Evolutionary conservation across 208 protist species (phyloP), one percentile per base, ranked within the genome.

Genomic region (Trypanosoma mega): DNA sequence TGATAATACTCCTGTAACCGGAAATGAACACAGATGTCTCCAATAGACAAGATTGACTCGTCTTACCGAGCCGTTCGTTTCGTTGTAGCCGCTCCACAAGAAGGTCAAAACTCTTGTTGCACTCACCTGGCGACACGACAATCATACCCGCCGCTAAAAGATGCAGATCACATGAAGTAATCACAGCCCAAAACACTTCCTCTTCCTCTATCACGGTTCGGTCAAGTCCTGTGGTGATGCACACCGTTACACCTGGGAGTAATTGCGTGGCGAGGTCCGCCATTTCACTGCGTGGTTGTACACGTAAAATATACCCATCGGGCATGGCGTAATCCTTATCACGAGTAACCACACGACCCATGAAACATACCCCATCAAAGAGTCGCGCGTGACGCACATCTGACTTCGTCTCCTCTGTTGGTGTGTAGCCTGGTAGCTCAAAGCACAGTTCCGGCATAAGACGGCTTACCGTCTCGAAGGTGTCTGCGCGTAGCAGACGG

Each of bases 181-280:
- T 68, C 20, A 80, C 62, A n/a, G 80, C 84, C 87, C 90, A 96
- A 74, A 96, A 96, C 9, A 96, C 41, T 53, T 96, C 87, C 0
- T 76, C 61, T 27, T 63, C 36, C 23, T 57, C 45, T 36, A 90
- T 69, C 14, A 11, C 6, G 8, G 74, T 80, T 20, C 55, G 72
- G 62, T 92, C 78, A 11, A 79, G 66, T 1, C 73, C 61, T 39
- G 90, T 96, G 45, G 78, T 84, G 50, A 96, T 85, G 68, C 80
- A 92, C 23, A 96, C 63, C n/a, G 82, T 80, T 2, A 82, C 85
- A 43, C 90, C 90, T 23, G 82, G 74, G 20, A 78, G 71, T 51
- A 96, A 71, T 34, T 85, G 71, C 8, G 61, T 55, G 0, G 46
- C 51, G 46, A 88, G 58, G 33, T 82, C 63, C 1, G 82, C 82